phyloP scores from a whole-genome alignment of 768 basidiomycete genomes.

The Albatrellus ellisii region DNA sequence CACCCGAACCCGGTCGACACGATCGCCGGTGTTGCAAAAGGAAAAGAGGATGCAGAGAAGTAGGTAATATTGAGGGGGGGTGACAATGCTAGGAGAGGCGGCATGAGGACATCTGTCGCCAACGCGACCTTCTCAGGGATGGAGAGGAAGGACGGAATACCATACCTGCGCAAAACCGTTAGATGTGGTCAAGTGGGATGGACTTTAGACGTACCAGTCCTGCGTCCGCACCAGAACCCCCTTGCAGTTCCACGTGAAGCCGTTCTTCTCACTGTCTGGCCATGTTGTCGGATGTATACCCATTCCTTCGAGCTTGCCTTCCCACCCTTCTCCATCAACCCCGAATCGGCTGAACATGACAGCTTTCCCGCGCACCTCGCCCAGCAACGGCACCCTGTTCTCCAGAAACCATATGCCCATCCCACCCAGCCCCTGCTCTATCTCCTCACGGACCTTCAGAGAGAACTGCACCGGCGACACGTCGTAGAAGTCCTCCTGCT shows the following conservation, averaged over 20 bases:
- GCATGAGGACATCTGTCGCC: slow-evolving; percentile 39
- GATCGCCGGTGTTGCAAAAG: slow-evolving; percentile 62
- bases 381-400: slow-evolving; percentile 67
- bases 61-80: slow-evolving; percentile 58
- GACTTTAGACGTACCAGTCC: slow-evolving; percentile 51
- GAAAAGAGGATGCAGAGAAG: slow-evolving; percentile 71
- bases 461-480: slow-evolving; percentile 44
- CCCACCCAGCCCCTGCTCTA: slow-evolving; percentile 38
- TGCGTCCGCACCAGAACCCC: slow-evolving; percentile 60
- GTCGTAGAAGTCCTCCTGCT: slow-evolving; percentile 63
- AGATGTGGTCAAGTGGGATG: neutral
- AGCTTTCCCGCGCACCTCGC: slow-evolving; percentile 77
- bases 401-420: slow-evolving; percentile 69
- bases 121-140: slow-evolving; percentile 73
- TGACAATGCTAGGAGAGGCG: slow-evolving; percentile 21
- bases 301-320: slow-evolving; percentile 49
- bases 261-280: slow-evolving; percentile 65
- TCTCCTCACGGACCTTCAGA: slow-evolving; percentile 47
- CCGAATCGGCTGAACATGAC: slow-evolving; percentile 84
- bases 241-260: slow-evolving; percentile 72
- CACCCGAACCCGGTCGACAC: slow-evolving; percentile 79
- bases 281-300: slow-evolving; percentile 83
- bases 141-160: slow-evolving; percentile 61
- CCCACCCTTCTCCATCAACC: slow-evolving; percentile 54
- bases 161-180: slow-evolving; percentile 41